Base-by-base conservation (phyloP, 2,329 filamentous ascomycete species). In the Aspergillus ustus region DNA sequence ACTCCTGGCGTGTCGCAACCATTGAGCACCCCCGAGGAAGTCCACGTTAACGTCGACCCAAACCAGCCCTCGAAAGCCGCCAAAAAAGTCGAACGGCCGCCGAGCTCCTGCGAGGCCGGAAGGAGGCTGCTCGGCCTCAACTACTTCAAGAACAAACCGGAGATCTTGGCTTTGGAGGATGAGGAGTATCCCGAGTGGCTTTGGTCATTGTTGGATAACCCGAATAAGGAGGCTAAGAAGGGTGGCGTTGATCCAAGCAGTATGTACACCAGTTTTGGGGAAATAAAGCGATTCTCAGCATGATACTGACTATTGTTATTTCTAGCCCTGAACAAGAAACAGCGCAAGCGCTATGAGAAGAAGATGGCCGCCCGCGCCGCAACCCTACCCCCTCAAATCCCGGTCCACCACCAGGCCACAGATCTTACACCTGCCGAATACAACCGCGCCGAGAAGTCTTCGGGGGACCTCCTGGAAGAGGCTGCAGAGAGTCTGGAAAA, bases 111-210 rank as follows among this genome's bases (percentile, higher is more conserved):
- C 29, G 62, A 71, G 0, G 75, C 76, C 7, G 80, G 80, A 11
- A 77, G 75, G 5, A 73, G 72, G 60, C 56, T 82, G 62, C 71
- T 71, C 25, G 78, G 79, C 13, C 70, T 82, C 49, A 80, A 80
- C 61, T 82, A 82, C 67, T 75, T 78, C 59, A 82, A 82, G 68
- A 80, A 80, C 67, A 79, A 81, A 62, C 75, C 78, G 7, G 77
- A 80, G 43, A 63, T 81, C 25, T 57, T 80, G 54, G 80, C 80
- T 13, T 63, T 76, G 69, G 80, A 82, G 59, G 80, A 82, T 64
- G 72, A 74, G 46, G 80, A 82, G 65, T 82, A 82, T 65, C 80
- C 80, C 15, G 76, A 80, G 15, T 82, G 80, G 80, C 63, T 82
- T 57, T 82, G 80, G 80, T 71, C 66, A 4, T 67, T 82, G 60